A percentile compares a stretch with the other conserved stretches of the same genome.
These are phyloP conservation scores for Neocatenulostroma microsporum DNA, from an alignment of 2,329 filamentous ascomycete genomes.

Conservation along the genomic window DNA sequence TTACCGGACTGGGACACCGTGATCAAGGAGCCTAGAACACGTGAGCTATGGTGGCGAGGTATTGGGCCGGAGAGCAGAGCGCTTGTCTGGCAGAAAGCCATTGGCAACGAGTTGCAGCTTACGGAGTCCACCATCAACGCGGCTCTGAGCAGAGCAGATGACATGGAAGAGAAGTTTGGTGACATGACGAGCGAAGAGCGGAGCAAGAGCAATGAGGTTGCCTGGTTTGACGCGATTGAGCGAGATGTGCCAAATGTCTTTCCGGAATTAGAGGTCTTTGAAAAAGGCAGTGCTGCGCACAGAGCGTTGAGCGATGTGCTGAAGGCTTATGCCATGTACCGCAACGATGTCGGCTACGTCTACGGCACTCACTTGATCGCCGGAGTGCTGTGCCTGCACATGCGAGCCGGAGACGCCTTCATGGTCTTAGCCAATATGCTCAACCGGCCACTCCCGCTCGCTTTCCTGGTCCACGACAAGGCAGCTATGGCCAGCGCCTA, in stretches of 20 bases:
- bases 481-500: slow-evolving; percentile 63
- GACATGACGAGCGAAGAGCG: slow-evolving; percentile 37
- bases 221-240: slow-evolving; percentile 57
- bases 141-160: slow-evolving; percentile 59
- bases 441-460: slow-evolving; percentile 65
- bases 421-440: slow-evolving; percentile 67
- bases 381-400: slow-evolving; percentile 64
- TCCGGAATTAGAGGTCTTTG: slow-evolving; percentile 64
- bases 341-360: slow-evolving; percentile 72
- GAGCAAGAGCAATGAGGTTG: slow-evolving; percentile 45
- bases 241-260: slow-evolving; percentile 61
- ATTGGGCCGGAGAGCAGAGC: slow-evolving; percentile 64
- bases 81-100: slow-evolving; percentile 60
- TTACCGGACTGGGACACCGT: slow-evolving; percentile 67
- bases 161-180: slow-evolving; percentile 51
- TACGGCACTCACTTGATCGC: slow-evolving; percentile 67
- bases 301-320: slow-evolving; percentile 62
- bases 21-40: slow-evolving; percentile 59
- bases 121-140: slow-evolving; percentile 61
- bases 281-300: slow-evolving; percentile 57
- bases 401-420: slow-evolving; percentile 58
- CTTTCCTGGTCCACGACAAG: slow-evolving; percentile 63
- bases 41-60: slow-evolving; percentile 77
- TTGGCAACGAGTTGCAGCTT: slow-evolving; percentile 65
- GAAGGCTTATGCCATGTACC: slow-evolving; percentile 73